Base-by-base conservation (phyloP, 1,284 basidiomycete genomes). In the Singerocomus inundabilis region DNA sequence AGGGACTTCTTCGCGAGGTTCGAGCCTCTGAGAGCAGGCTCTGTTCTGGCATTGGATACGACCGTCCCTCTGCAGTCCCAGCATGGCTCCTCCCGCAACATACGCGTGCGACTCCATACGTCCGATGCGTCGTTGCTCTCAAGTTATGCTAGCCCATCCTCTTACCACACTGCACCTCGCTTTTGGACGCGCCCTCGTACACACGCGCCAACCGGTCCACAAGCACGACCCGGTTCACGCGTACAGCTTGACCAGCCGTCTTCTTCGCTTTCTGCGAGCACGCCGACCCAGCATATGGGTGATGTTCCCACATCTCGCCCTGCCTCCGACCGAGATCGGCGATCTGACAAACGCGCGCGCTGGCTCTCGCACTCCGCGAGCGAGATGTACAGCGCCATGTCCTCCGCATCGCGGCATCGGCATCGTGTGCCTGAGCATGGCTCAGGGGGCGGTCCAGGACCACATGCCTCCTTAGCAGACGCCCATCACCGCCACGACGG, bases 291-390 rank as follows among this genome's bases (percentile, higher is more conserved):
- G 26, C 53, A 18, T 9, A 13, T 24, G 9, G 21, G 29, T 6
- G 42, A 38, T 5, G 13, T 24, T 7, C 39, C 46, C 3, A 2
- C 15, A 1, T 21, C 35, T 25, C 54, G 47, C 31, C 40, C 48
- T 33, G 16, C 33, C 12, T 44, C 46, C 13, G 33, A 43, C 5
- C 46, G 18, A 31, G 55, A 55, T 28, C 53, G 26, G n/a, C 53
- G 41, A 7, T 49, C 52, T 4, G 49, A 44, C 15, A 53, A 61
- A 32, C 50, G n/a, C 8, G 48, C 43, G 1, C 44, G 48, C 11
- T 50, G 49, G 52, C 43, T 51, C 31, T 64, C 63, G 25, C 59
- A 52, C 16, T 64, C 64, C 1, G 62, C 64, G 4, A 52, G 58
- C 34, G 64, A 68, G 35, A 42, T 64, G 34, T 46, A 55, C 38